Evolutionary conservation across 352 stramenopile genomes (phyloP), one percentile per base, ranked within the genome.

Genomic region (Phytopythium oedochilum): DNA sequence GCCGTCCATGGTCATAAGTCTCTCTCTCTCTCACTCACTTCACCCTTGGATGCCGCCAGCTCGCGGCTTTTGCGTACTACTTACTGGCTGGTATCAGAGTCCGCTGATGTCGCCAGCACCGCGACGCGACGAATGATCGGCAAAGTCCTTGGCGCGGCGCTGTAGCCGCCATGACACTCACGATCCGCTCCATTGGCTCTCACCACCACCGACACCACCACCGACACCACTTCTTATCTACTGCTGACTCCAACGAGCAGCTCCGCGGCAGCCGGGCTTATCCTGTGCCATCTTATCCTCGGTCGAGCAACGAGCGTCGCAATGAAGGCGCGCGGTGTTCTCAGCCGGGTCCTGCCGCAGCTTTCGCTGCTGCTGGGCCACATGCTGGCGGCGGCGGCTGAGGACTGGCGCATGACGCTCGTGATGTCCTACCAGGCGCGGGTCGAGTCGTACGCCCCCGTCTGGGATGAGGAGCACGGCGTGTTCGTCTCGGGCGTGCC

Each of bases 351-450:
- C 3, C 18, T 45, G 8, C 18, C 18, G 7, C 18, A 10, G 22
- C 43, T 49, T 3, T 52, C 35, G 1, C 17, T 43, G n/a, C 23
- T 40, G 35, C 12, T 40, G 15, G 35, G 3, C 3, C 15, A 20
- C 1, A 4, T 5, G 18, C 17, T 7, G 11, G 17, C 22, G 23
- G 5, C 45, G 25, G 57, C 12, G 8, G 59, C 49, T 9, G 32
- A 59, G 18, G 53, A 52, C 5, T 88, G 75, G 73, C 45, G 20
- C 29, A 90, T 88, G 77, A 54, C 47, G 15, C 51, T 66, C 5
- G 66, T 88, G 26, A 73, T 46, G 20, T 86, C 77, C 28, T 74
- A 73, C 38, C 77, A 90, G 58, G 80, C 73, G 34, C 77, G 77
- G 12, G 64, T 88, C 15, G 75, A 88, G 60, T 69, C 68, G 32